Percentiles rank a stretch among this genome's conserved stretches.
Conservation (phyloP, 768 basidiomycete species). For the Tricholomella constricta region DNA sequence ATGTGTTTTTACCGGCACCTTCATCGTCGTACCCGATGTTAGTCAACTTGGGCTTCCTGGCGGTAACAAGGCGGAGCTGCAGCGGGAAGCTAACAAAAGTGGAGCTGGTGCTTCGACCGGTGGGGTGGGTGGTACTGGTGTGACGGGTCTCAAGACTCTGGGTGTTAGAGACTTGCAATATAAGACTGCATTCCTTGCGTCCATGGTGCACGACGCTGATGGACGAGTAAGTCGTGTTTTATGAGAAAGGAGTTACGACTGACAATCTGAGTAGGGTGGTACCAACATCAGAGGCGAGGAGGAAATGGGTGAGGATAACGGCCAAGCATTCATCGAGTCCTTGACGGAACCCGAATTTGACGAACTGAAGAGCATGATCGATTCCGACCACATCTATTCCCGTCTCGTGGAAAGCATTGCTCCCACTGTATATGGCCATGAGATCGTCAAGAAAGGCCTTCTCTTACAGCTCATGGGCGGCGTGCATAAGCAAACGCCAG, state of each 20-base stretch:
- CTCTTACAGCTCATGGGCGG: conserved; percentile 97
- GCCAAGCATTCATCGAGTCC: conserved; percentile 83
- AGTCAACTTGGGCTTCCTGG: conserved; percentile 94
- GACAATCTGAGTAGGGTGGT: conserved; percentile 52
- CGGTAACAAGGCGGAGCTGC: conserved; percentile 88
- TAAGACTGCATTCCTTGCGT: conserved; percentile 97
- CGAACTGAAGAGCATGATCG: conserved; percentile 92
- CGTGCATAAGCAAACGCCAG: conserved; percentile 93
- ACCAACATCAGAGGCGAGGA: conserved; percentile 92
- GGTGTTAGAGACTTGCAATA: conserved; percentile 97
- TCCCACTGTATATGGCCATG: conserved; percentile 97
- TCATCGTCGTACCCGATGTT: conserved; percentile 98
- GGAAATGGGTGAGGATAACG: conserved; percentile 74
- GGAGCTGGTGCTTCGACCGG: conserved; percentile 61
- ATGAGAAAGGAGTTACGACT: not conserved
- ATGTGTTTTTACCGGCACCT: conserved; percentile 96
- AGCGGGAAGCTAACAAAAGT: conserved; percentile 77
- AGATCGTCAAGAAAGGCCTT: conserved; percentile 98
- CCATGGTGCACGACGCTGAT: conserved; percentile 94
- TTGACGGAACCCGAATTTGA: conserved; percentile 94
- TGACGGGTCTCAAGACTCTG: conserved; percentile 90
- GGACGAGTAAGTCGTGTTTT: conserved; percentile 62
- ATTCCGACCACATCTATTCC: conserved; percentile 92
- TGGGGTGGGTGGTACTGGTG: conserved; percentile 75
- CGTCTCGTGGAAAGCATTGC: conserved; percentile 94